Evolutionary conservation across 805 yeast species (phyloP), one percentile per base, ranked within the genome.

Genomic region (Debaryomyces prosopidis): DNA sequence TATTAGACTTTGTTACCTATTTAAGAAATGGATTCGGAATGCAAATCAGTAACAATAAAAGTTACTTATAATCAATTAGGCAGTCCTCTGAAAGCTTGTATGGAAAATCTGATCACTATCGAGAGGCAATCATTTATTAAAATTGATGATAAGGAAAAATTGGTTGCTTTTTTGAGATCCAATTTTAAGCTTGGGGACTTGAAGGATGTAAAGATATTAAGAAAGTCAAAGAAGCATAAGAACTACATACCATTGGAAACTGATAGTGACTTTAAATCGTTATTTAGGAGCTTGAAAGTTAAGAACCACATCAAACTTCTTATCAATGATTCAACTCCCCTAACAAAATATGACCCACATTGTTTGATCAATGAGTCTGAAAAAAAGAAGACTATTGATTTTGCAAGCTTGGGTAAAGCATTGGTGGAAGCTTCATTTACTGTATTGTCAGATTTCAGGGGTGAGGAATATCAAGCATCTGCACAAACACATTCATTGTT

Each of bases 181-280:
- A 26, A 41, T 33, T 20, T 38, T 17, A 17, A 26, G 12, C 19
- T 27, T 23, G 33, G 28, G 12, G 38, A 44, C 7, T 39, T 49
- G 28, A 45, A 47, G 20, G 44, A 46, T n/a, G 39, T 50, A 16
- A 48, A 46, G 28, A 50, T 56, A 19, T 40, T 51, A 31, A 67
- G 85, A 49, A 77, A 72, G 49, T 76, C 81, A n/a, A 77, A 75
- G 58, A 77, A 72, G 51, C 62, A 63, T 33, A 68, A 65, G 34
- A 53, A 59, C 8, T 79, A 66, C 49, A 73, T 77, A 10, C 47
- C 59, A 3, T 66, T 80, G 48, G 71, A 62, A 14, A 43, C 65
- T 3, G 50, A 35, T 3, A 62, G 63, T 3, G 83, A 79, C 46
- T 79, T 73, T 55, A 64, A 60, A 39, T 58, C 69, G 18, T 63